Conservation (phyloP, 2,329 filamentous ascomycete genomes). For the Sporothrix sp. region DNA sequence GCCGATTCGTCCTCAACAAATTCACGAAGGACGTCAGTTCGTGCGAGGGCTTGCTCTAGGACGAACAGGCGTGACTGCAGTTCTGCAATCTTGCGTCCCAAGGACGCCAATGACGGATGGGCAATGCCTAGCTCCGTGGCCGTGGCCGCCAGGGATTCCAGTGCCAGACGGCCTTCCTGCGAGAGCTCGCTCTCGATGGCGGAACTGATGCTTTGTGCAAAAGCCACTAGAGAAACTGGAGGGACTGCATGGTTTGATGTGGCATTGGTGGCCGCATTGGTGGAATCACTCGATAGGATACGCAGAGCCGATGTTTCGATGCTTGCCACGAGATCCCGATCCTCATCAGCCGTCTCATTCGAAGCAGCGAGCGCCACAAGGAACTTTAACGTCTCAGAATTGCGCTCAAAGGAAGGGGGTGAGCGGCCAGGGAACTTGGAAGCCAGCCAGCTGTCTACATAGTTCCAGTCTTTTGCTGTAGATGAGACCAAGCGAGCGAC, state of each 20-base stretch:
- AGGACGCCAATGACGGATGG: slow-evolving; percentile 35
- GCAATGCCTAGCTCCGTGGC: slow-evolving; percentile 41
- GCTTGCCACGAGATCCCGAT: slow-evolving; percentile 45
- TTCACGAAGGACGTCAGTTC: slow-evolving; percentile 45
- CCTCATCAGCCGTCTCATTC: slow-evolving; percentile 72
- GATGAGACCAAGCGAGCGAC: slow-evolving; percentile 66
- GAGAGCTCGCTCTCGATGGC: slow-evolving; percentile 46
- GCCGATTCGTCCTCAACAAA: slow-evolving; percentile 45
- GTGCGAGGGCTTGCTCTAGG: slow-evolving; percentile 44
- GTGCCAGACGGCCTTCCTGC: slow-evolving; percentile 42
- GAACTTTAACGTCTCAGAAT: slow-evolving; percentile 63
- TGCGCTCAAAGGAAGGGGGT: slow-evolving; percentile 73
- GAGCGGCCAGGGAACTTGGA: slow-evolving; percentile 55
- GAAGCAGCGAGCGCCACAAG: slow-evolving; percentile 63
- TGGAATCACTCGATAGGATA: slow-evolving; percentile 35
- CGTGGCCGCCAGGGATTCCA: slow-evolving; percentile 48
- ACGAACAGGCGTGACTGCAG: slow-evolving; percentile 46
- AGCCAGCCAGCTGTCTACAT: slow-evolving; percentile 73
- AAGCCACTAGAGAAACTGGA: neutral
- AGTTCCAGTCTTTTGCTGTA: slow-evolving; percentile 83
- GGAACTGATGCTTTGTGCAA: slow-evolving; percentile 35
- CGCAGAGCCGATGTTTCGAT: slow-evolving; percentile 51
- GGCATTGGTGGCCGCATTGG: no score
- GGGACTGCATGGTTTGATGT: no score
- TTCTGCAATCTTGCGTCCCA: slow-evolving; percentile 44